Conservation (phyloP, 345 rosid genomes). For the Brassica rapa region DNA sequence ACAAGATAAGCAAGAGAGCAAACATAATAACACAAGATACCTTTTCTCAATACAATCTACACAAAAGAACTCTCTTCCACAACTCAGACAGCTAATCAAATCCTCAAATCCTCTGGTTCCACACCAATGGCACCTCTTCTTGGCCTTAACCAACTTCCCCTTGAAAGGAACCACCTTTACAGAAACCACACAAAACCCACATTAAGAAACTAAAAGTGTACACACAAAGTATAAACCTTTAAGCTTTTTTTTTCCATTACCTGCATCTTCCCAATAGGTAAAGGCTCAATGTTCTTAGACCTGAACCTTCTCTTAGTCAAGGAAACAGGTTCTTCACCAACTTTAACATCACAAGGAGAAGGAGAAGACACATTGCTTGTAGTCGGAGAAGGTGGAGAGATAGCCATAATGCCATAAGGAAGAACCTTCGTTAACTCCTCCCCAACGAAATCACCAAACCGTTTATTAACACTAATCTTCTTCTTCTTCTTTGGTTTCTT, state of each 20-base stretch:
- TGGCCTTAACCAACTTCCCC: neutral
- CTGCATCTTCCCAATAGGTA: neutral
- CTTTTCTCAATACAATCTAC: neutral
- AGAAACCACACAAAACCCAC: neutral
- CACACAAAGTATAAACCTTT: neutral
- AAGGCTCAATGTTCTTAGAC: neutral
- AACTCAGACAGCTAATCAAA: neutral
- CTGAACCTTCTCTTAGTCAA: neutral
- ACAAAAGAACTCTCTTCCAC: neutral
- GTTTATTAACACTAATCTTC: neutral
- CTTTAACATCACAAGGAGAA: neutral
- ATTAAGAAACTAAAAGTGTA: neutral
- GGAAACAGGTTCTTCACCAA: neutral
- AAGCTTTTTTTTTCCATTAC: neutral
- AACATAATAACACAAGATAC: neutral
- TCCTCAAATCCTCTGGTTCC: constrained; percentile 1
- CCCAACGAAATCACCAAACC: constrained; percentile 1
- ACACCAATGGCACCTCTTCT: constrained; percentile 1
- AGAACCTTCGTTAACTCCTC: neutral
- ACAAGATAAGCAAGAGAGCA: neutral
- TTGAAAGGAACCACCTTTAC: neutral
- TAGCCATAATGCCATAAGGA: neutral
- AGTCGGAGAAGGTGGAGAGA: constrained; percentile 1
- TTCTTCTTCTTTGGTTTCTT: neutral
- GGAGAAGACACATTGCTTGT: neutral